These are phyloP conservation scores for Penicillium capsulatum DNA, from an alignment of 2,329 filamentous ascomycete species.

Conservation along the genomic window DNA sequence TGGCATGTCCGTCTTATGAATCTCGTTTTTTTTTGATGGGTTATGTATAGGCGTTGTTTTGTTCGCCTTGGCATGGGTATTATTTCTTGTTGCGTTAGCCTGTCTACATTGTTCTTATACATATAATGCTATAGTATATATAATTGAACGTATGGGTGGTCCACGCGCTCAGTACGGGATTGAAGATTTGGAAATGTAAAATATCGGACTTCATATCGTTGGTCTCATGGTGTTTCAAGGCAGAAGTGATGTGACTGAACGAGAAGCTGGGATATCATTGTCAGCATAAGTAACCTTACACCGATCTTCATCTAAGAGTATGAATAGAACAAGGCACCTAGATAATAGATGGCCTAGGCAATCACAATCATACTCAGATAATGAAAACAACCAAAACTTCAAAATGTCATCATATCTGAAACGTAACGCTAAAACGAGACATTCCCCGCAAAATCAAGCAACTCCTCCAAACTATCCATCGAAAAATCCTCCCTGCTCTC, in stretches of 20 bases:
- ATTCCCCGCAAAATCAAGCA: slow-evolving; percentile 17
- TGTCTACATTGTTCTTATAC: slow-evolving; percentile 9
- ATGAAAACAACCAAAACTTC: too few species aligned
- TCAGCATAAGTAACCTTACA: too few species aligned
- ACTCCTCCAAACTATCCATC: slow-evolving; percentile 17
- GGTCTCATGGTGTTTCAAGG: too few species aligned
- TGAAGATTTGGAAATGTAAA: too few species aligned
- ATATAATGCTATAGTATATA: slow-evolving; percentile 21
- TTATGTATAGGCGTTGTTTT: background rate
- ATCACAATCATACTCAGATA: too few species aligned
- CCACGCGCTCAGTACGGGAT: background rate
- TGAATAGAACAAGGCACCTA: too few species aligned
- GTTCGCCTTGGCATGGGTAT: background rate
- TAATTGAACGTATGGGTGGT: slow-evolving; percentile 8
- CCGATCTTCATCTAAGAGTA: too few species aligned
- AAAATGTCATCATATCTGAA: too few species aligned
- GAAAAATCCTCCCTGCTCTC: background rate
- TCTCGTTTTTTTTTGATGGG: background rate
- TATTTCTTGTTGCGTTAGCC: slow-evolving; percentile 5
- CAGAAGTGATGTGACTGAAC: too few species aligned
- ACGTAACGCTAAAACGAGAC: background rate
- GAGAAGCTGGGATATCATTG: too few species aligned
- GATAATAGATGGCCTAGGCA: too few species aligned
- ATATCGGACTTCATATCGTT: too few species aligned
- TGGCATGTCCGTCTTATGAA: slow-evolving; percentile 1